phyloP scores from a whole-genome alignment of 495 filamentous ascomycete genomes.

The Rostrohypoxylon terebratum region DNA sequence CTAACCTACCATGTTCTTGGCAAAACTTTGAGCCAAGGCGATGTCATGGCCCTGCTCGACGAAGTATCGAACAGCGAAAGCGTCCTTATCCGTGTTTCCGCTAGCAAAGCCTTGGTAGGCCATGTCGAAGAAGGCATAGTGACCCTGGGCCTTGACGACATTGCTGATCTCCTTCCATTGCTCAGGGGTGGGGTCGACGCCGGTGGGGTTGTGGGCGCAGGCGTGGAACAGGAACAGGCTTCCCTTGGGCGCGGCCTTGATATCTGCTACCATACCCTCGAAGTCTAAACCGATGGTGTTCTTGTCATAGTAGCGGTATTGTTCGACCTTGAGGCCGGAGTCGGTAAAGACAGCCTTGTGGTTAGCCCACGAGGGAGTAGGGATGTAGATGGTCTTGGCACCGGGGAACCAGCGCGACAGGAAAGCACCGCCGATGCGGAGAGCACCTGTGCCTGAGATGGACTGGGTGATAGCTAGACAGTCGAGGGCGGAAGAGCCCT shows the following conservation, averaged over 20 bases:
- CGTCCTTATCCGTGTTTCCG: constrained; percentile 90
- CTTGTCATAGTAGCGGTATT: constrained; percentile 99
- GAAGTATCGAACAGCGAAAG: constrained; percentile 92
- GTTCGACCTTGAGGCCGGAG: constrained; percentile 86
- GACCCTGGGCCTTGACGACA: constrained; percentile 86
- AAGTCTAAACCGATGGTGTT: constrained; percentile 98
- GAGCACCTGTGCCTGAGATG: constrained; percentile 96
- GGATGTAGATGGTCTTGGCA: constrained; percentile 94
- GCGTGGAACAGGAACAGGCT: constrained; percentile 94
- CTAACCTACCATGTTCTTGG: constrained; percentile 93
- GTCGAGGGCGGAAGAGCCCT: constrained; percentile 78
- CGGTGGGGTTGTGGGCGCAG: constrained; percentile 98
- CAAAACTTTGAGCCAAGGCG: constrained; percentile 92
- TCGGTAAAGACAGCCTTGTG: constrained; percentile 97
- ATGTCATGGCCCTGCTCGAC: constrained; percentile 91
- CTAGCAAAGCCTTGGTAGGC: constrained; percentile 98
- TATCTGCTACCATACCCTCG: constrained; percentile 89
- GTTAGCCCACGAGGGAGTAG: constrained; percentile 97
- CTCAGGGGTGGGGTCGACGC: constrained; percentile 90
- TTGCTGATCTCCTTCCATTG: constrained; percentile 95
- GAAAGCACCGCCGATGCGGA: constrained; percentile 95
- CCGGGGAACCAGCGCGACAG: constrained; percentile 88
- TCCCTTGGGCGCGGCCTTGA: constrained; percentile 87
- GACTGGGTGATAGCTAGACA: constrained; percentile 94
- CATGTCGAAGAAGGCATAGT: constrained; percentile 99